These are phyloP conservation scores for Alternaria arbusti DNA, from an alignment of 2,329 filamentous ascomycete genomes.

Conservation along the genomic window DNA sequence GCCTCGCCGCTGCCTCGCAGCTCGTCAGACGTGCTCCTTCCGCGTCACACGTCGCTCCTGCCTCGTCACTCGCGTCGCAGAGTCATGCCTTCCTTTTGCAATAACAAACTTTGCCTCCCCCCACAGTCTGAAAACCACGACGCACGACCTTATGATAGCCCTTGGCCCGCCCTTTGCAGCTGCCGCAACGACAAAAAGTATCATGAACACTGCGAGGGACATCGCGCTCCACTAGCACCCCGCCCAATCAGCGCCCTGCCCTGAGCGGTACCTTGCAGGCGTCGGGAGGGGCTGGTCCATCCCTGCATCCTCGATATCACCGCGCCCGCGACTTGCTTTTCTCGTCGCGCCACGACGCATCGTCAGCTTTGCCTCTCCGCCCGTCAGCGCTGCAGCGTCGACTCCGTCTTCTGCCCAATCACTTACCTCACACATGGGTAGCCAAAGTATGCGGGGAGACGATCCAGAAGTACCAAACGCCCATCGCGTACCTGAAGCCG, in stretches of 20 bases:
- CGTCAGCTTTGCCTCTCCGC: constrained; percentile 4
- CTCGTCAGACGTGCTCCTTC: background rate
- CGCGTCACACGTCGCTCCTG: constrained; percentile 10
- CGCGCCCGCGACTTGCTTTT: background rate
- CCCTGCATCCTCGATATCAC: constrained; percentile 3
- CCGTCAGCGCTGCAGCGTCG: constrained; percentile 2
- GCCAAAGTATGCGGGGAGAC: constrained; percentile 16
- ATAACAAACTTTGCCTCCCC: background rate
- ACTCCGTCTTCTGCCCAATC: background rate
- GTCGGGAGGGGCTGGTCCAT: constrained; percentile 16
- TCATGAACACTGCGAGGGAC: constrained; percentile 14
- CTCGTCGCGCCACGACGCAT: background rate
- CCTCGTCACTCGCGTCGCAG: constrained; percentile 7
- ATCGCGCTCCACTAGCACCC: constrained; percentile 3
- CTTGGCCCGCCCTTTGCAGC: constrained; percentile 15
- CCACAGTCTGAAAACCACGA: constrained; percentile 12
- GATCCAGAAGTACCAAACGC: constrained; percentile 18
- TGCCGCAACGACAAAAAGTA: constrained; percentile 20
- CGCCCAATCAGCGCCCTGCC: constrained; percentile 22
- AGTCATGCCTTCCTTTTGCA: constrained; percentile 11
- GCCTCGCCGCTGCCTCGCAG: constrained; percentile 1
- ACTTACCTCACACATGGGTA: background rate
- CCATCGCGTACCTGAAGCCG: constrained; percentile 26
- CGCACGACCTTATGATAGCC: constrained; percentile 1
- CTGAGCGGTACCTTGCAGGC: constrained; percentile 23